Base-by-base conservation (phyloP, 108 stramenopile species). In the Chaetoceros tenuissimus region DNA sequence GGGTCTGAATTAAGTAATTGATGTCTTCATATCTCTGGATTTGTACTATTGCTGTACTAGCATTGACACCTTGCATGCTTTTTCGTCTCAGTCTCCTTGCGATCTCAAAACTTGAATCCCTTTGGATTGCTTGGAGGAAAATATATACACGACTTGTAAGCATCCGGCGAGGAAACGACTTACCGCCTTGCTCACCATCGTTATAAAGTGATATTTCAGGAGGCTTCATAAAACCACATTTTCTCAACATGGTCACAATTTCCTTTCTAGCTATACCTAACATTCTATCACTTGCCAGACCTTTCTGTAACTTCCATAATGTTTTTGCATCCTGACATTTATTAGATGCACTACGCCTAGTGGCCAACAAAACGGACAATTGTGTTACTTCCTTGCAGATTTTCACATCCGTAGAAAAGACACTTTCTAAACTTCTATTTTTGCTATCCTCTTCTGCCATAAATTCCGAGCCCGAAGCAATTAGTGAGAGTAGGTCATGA, bases 171-270 rank as follows among this genome's bases (percentile, higher is more conserved):
- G 87, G 77, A 0, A 87, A 43, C 7, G 77, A 80, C 47, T 92
- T 88, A 8, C 91, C 91, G 24, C 77, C 74, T 70, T 92, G 82
- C 69, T 92, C 91, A 3, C 91, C 91, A 55, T 92, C 91, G 51
- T 84, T 86, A 67, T 74, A 92, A 22, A 66, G 55, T 1, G 79
- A 72, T 48, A 59, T 48, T 1, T 62, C 49, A 25, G 70, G 50
- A 10, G 26, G 46, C 18, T 66, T 67, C 23, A 64, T 73, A 30
- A 71, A 45, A 24, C 71, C 63, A 46, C 73, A 68, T 7, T 59
- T 67, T 30, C 78, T 76, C 22, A 85, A 50, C 31, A 69, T 56
- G 44, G 79, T 62, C 7, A 48, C 65, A 28, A 80, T 73, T 44
- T 82, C 75, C 47, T 86, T 78, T 19, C 69, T 74, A 56, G 72